Conservation (phyloP, 805 yeast genomes). For the Teunomyces funiuensis region DNA sequence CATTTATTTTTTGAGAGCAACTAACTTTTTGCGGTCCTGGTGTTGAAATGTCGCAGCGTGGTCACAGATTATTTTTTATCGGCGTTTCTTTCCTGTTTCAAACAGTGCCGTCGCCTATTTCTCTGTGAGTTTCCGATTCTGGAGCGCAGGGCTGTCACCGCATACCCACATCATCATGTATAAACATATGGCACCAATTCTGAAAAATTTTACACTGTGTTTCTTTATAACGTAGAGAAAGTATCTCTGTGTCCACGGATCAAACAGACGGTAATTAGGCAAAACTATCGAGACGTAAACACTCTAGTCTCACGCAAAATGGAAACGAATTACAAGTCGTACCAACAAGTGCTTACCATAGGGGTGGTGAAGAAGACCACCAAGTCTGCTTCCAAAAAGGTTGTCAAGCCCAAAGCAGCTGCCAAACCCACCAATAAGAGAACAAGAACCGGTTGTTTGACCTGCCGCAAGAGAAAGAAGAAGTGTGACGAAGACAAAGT, state of each 20-base stretch:
- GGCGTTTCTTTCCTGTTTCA: conserved; percentile 1
- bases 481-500: conserved; percentile 56
- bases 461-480: conserved; percentile 63
- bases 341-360: conserved; percentile 16
- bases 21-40: no score
- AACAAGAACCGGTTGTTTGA: conserved; percentile 55
- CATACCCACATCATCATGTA: neutral
- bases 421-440: conserved; percentile 21
- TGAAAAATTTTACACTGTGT: conserved; percentile 4
- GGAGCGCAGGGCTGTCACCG: neutral
- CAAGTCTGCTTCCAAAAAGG: conserved; percentile 9
- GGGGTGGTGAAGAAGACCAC: conserved; percentile 9
- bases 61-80: neutral
- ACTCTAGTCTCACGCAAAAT: no score
- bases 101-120: conserved; percentile 8
- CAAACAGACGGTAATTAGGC: no score
- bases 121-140: conserved; percentile 10
- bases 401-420: conserved; percentile 13
- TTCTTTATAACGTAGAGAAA: neutral
- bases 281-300: no score
- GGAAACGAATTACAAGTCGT: conserved; percentile 12
- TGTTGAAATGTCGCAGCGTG: conserved; percentile 1
- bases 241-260: neutral
- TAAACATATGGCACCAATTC: neutral
- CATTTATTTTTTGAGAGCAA: conserved; percentile 41